Percentiles rank a stretch among this genome's conserved stretches.
Conservation (phyloP, 2,329 filamentous ascomycete species). For the Colletotrichum sp. region DNA sequence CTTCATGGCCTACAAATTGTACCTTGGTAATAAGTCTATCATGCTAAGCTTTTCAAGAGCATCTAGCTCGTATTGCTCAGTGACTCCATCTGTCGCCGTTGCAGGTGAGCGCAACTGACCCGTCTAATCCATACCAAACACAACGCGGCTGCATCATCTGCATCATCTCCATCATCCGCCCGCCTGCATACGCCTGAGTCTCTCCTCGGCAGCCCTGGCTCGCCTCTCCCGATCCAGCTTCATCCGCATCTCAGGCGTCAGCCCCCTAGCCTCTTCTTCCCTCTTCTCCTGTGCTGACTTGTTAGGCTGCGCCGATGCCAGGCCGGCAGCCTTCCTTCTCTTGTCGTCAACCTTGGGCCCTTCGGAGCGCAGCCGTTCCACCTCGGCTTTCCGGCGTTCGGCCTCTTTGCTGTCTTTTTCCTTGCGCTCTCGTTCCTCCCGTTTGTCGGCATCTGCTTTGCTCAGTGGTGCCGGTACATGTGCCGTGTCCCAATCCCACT, state of each 20-base stretch:
- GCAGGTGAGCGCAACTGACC: not conserved
- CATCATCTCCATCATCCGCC: constrained; percentile 24
- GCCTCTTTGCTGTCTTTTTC: constrained; percentile 73
- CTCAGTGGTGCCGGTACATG: constrained; percentile 75
- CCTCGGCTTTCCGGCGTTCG: constrained; percentile 74
- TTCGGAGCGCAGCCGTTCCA: constrained; percentile 73
- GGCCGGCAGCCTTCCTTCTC: constrained; percentile 57
- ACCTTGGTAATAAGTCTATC: not conserved
- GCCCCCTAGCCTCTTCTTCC: constrained; percentile 81
- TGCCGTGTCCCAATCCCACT: constrained; percentile 80
- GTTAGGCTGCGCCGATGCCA: constrained; percentile 61
- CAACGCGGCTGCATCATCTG: not conserved
- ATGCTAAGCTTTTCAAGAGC: not conserved
- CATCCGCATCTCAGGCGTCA: constrained; percentile 87
- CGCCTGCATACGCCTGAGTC: constrained; percentile 72
- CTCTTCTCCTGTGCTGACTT: constrained; percentile 83
- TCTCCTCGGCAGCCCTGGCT: constrained; percentile 89
- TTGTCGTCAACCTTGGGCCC: constrained; percentile 60
- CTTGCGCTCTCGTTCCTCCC: constrained; percentile 72
- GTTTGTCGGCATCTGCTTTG: constrained; percentile 72
- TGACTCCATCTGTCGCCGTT: not conserved
- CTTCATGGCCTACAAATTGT: not conserved
- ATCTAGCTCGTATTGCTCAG: not conserved
- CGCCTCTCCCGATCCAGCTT: constrained; percentile 86
- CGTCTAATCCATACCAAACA: not conserved